Conservation (phyloP, 148 eudicot genomes). For the Rhododendron ferrugineum region DNA sequence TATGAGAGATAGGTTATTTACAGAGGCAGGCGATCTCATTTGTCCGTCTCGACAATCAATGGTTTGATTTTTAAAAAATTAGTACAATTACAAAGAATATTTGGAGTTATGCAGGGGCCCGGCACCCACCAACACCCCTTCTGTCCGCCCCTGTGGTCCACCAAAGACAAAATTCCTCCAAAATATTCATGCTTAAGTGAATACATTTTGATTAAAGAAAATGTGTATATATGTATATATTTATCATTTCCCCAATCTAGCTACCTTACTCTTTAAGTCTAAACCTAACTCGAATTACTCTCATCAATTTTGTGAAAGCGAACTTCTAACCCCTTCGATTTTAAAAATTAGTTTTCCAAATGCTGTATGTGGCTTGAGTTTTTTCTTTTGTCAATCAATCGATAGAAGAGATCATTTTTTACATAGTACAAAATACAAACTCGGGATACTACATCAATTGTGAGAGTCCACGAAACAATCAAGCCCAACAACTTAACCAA, state of each 20-base stretch:
- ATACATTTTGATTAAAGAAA: neutral
- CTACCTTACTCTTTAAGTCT: neutral
- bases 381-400: too few species aligned
- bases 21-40: too few species aligned
- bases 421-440: too few species aligned
- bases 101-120: neutral
- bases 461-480: too few species aligned
- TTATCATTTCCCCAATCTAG: neutral
- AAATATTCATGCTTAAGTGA: neutral
- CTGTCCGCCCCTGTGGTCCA: neutral
- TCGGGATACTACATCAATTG: too few species aligned
- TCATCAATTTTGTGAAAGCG: neutral
- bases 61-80: too few species aligned
- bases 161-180: neutral
- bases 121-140: neutral
- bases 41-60: too few species aligned
- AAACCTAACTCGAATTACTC: neutral
- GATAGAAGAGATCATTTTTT: too few species aligned
- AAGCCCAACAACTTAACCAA: too few species aligned
- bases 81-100: too few species aligned
- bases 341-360: neutral
- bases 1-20: too few species aligned
- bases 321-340: neutral
- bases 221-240: neutral
- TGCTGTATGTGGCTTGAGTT: neutral